Evolutionary conservation across 2,329 filamentous ascomycete genomes (phyloP).

Genomic region (Aspergillus oerlinghausenensis): DNA sequence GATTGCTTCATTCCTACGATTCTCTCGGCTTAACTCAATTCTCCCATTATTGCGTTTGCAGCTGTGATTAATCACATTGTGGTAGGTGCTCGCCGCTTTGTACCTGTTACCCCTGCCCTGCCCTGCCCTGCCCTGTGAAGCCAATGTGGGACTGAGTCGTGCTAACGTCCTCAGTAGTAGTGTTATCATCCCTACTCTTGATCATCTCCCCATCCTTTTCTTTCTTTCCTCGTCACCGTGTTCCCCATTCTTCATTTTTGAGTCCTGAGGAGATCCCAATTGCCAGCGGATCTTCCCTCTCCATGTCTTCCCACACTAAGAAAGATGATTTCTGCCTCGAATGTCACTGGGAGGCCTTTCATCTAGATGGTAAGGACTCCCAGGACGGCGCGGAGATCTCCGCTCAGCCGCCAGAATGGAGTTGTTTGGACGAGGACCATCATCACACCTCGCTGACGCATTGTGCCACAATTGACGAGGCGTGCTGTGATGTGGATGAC

Average conservation of each 20-base stretch:
- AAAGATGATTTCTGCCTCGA: constrained; percentile 36
- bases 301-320: constrained; percentile 30
- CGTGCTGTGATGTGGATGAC: constrained; percentile 38
- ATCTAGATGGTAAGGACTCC: constrained; percentile 29
- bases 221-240: not conserved
- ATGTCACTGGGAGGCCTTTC: constrained; percentile 39
- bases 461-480: constrained; percentile 27
- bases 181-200: not conserved
- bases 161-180: not conserved
- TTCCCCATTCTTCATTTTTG: not conserved
- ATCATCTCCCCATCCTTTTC: not conserved
- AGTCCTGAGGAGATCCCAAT: not conserved
- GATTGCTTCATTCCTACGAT: constrained; percentile 9
- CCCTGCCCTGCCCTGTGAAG: not conserved
- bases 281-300: constrained; percentile 4
- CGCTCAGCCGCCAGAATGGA: constrained; percentile 22
- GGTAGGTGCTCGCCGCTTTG: not conserved
- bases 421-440: constrained; percentile 26
- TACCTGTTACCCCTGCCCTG: not conserved
- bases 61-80: not conserved
- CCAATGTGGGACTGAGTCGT: not conserved
- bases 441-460: constrained; percentile 21
- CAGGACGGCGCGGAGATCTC: constrained; percentile 18
- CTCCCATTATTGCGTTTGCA: no score
- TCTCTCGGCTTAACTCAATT: not conserved